phyloP scores from a whole-genome alignment of 257 asterid species.

The Solanum raphanifolium region DNA sequence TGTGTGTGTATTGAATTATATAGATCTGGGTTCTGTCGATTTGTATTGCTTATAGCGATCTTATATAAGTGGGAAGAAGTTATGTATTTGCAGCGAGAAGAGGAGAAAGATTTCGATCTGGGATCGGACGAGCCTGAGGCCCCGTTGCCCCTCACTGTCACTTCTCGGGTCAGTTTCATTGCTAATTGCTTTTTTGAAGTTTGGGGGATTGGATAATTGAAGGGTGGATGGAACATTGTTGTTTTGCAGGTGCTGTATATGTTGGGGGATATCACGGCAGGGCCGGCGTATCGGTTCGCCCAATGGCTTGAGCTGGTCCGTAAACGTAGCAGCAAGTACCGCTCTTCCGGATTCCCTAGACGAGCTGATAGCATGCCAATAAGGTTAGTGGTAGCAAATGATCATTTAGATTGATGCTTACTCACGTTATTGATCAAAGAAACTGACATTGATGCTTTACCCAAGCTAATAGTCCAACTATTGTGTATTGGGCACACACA shows the following conservation, averaged over 20 bases:
- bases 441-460: not conserved
- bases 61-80: not conserved
- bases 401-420: not conserved
- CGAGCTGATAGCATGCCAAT: slow-evolving; percentile 56
- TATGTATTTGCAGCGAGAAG: slow-evolving; percentile 68
- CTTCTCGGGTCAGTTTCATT: slow-evolving; percentile 57
- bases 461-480: not conserved
- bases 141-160: slow-evolving; percentile 89
- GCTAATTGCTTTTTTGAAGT: not conserved
- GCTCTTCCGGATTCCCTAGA: slow-evolving; percentile 86
- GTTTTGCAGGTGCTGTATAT: slow-evolving; percentile 77
- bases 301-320: slow-evolving; percentile 99
- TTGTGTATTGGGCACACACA: not conserved
- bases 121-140: slow-evolving; percentile 60
- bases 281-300: slow-evolving; percentile 82
- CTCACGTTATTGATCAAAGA: not conserved
- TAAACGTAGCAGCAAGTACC: slow-evolving; percentile 71
- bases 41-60: not conserved
- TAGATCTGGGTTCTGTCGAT: slow-evolving; percentile 25
- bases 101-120: slow-evolving; percentile 67
- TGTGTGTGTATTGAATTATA: not conserved
- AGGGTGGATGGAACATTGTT: not conserved
- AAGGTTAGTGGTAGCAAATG: slow-evolving; percentile 24
- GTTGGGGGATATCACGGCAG: slow-evolving; percentile 96
- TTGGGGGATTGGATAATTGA: not conserved